These are phyloP conservation scores for Globisporangium spinosum DNA, from an alignment of 352 stramenopile species.

Conservation along the genomic window DNA sequence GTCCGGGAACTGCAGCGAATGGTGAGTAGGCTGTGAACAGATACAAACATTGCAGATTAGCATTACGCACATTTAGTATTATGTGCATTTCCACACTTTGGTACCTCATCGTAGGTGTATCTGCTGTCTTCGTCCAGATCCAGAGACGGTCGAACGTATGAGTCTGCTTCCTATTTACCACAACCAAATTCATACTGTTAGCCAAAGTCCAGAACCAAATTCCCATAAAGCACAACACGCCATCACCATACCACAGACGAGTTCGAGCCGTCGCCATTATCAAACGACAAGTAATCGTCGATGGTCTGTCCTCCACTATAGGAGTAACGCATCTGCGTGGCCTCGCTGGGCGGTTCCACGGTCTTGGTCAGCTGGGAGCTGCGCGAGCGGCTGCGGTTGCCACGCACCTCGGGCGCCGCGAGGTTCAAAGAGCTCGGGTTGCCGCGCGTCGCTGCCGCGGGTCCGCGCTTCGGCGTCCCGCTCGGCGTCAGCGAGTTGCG, in stretches of 20 bases:
- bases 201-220: neutral
- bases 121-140: slow-evolving; percentile 32
- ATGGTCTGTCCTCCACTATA: slow-evolving; percentile 54
- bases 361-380: slow-evolving; percentile 44
- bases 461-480: slow-evolving; percentile 41
- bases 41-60: neutral
- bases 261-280: slow-evolving; percentile 36
- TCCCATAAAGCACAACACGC: neutral
- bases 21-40: slow-evolving; percentile 14
- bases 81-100: slow-evolving; percentile 3
- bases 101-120: slow-evolving; percentile 35
- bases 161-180: slow-evolving; percentile 33
- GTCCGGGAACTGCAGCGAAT: slow-evolving; percentile 53
- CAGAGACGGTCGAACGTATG: slow-evolving; percentile 32
- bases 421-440: slow-evolving; percentile 26
- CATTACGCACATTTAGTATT: neutral
- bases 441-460: slow-evolving; percentile 2
- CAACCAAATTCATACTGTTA: neutral
- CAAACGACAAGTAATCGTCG: slow-evolving; percentile 51
- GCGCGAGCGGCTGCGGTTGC: slow-evolving; percentile 48
- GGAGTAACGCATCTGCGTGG: slow-evolving; percentile 55
- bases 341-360: slow-evolving; percentile 26
- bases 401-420: slow-evolving; percentile 30
- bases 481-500: slow-evolving; percentile 52
- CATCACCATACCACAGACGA: slow-evolving; percentile 35